Evolutionary conservation across 2,329 filamentous ascomycete genomes (phyloP), one percentile per base, ranked within the genome.

Genomic region (Cladophialophora exuberans): DNA sequence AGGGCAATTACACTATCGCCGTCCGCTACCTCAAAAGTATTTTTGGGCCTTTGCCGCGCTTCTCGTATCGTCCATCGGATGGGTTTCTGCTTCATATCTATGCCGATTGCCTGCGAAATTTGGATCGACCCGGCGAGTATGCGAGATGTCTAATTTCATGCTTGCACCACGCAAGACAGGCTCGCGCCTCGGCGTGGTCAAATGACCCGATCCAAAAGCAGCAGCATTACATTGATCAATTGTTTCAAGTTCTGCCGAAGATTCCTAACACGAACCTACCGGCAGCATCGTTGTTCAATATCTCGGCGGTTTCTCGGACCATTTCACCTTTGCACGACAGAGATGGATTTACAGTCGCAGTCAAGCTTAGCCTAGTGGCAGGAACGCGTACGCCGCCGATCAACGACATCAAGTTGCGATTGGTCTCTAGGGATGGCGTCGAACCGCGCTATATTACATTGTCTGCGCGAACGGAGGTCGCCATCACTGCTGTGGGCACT

Each of bases 31-130:
- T 99, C 65, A 83, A 87, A 64, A 81, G 85, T 41, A 85, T 94
- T 38, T 87, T 89, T 0, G 86, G 87, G 0, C 88, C 89, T 59
- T 96, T 94, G 64, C 87, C 87, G 0, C 84, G 87, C 53, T 85
- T 82, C 53, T 83, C 86, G 41, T 97, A 94, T 92, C 84, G 82
- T 49, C 76, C 86, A 1, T 78, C 96, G 10, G 91, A 97, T 67
- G 77, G 90, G 3, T 87, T 87, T 0, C 89, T 96, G 81, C 79
- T 97, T 4, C 83, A 89, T 61, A 87, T 97, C 79, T 94, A 97
- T 68, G 83, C 89, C 0, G 82, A 83, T 44, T 97, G 92, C 69
- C 79, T 99, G 23, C 87, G 88, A 61, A 82, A 89, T 63, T 80
- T 96, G 23, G 79, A 87, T 44, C 83, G 85, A 11, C 84, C 85